Evolutionary conservation across 129 eudicot species (phyloP).

Genomic region (Lactuca sativa): DNA sequence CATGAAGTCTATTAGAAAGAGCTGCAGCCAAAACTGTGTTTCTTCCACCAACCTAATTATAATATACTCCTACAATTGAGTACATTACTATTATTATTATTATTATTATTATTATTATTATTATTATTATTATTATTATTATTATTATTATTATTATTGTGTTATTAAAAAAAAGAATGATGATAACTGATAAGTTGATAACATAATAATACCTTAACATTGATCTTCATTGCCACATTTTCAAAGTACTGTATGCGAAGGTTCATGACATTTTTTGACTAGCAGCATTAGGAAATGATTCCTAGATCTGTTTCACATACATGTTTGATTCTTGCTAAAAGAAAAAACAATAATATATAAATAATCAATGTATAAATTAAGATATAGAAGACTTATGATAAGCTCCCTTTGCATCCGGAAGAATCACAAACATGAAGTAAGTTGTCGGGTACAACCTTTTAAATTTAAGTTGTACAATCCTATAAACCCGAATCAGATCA

Average conservation of each 20-base stretch:
- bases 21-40: conserved; percentile 49
- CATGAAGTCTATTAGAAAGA: conserved; percentile 30
- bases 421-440: conserved; percentile 67
- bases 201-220: no score
- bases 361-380: not conserved
- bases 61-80: no score
- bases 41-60: conserved; percentile 90
- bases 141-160: no score
- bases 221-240: conserved; percentile 67
- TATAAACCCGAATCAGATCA: conserved; percentile 53
- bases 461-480: conserved; percentile 37
- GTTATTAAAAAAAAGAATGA: no score
- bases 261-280: conserved; percentile 46
- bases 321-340: conserved; percentile 67
- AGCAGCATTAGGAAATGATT: conserved; percentile 81
- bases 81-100: no score
- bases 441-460: conserved; percentile 16
- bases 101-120: no score
- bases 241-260: conserved; percentile 58
- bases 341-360: not conserved
- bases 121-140: no score
- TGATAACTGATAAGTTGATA: no score
- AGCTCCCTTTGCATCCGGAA: conserved; percentile 69
- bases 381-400: conserved; percentile 42
- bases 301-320: conserved; percentile 86